These are phyloP conservation scores for Hygrophila difformis DNA, from an alignment of 257 asterid genomes.

Conservation along the genomic window DNA sequence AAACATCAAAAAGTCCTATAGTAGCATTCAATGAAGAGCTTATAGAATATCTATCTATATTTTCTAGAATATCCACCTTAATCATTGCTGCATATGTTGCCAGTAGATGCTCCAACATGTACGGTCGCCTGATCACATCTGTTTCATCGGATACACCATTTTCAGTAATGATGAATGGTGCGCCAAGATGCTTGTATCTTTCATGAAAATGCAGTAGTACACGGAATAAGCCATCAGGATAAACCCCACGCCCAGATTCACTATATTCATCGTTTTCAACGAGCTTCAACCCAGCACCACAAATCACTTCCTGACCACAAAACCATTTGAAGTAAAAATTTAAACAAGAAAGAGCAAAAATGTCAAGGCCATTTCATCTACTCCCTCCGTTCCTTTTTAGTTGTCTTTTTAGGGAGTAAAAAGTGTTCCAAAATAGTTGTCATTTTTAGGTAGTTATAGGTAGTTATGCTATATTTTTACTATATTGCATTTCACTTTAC, in stretches of 20 bases:
- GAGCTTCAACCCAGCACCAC: constrained; percentile 77
- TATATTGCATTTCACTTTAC: too few relatives aligned
- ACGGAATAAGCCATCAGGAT: constrained; percentile 90
- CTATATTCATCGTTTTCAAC: constrained; percentile 84
- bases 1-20: constrained; percentile 15
- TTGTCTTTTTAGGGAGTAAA: too few relatives aligned
- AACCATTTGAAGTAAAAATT: constrained; percentile 14
- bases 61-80: constrained; percentile 31
- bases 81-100: constrained; percentile 80
- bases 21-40: too few relatives aligned
- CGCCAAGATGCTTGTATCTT: constrained; percentile 71
- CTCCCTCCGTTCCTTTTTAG: too few relatives aligned
- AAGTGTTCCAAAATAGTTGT: too few relatives aligned
- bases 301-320: constrained; percentile 63
- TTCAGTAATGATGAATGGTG: constrained; percentile 70
- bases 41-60: too few relatives aligned
- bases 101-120: constrained; percentile 81
- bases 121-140: constrained; percentile 79
- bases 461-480: too few relatives aligned
- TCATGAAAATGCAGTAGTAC: constrained; percentile 69
- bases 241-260: constrained; percentile 97
- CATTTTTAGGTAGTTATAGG: too few relatives aligned
- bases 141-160: constrained; percentile 87
- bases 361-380: neutral
- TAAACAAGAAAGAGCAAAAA: neutral